phyloP scores from a whole-genome alignment of 2,329 filamentous ascomycete species.

The Aplosporella prunicola region DNA sequence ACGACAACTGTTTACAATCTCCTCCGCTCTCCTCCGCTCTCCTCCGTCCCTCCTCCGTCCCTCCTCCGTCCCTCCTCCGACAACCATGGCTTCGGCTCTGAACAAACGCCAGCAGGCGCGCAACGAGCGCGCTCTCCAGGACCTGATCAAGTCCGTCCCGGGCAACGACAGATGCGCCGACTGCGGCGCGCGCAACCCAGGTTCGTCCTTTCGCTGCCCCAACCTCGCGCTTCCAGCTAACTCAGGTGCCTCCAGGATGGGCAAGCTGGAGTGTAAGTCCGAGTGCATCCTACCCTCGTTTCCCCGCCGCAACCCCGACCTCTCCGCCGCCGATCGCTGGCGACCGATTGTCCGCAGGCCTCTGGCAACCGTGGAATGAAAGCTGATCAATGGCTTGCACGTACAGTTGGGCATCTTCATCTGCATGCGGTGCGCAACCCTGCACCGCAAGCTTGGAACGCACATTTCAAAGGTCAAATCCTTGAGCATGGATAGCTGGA shows the following conservation, averaged over 20 bases:
- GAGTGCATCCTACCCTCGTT: slow-evolving; percentile 1
- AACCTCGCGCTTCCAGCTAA: slow-evolving; percentile 5
- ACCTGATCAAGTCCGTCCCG: slow-evolving; percentile 71
- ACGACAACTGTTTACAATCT: slow-evolving; percentile 10
- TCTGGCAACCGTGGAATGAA: not conserved
- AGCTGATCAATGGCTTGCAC: slow-evolving; percentile 3
- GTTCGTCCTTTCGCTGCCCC: slow-evolving; percentile 41
- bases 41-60: slow-evolving; percentile 8
- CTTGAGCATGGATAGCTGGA: slow-evolving; percentile 96
- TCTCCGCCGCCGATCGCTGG: not conserved
- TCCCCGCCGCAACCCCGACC: not conserved
- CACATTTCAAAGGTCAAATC: slow-evolving; percentile 99
- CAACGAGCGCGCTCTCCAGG: slow-evolving; percentile 86
- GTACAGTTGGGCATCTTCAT: slow-evolving; percentile 82
- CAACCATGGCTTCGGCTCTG: slow-evolving; percentile 59
- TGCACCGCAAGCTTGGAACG: slow-evolving; percentile 93
- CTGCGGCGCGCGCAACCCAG: slow-evolving; percentile 83
- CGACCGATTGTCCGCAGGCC: not conserved
- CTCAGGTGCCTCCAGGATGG: slow-evolving; percentile 54
- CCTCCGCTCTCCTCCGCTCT: slow-evolving; percentile 1
- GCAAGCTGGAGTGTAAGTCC: slow-evolving; percentile 85
- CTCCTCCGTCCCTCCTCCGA: slow-evolving; percentile 6
- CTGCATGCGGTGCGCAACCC: slow-evolving; percentile 91
- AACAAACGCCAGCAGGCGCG: slow-evolving; percentile 97
- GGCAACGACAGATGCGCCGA: slow-evolving; percentile 94